These are phyloP conservation scores for Ascochyta fabae DNA, from an alignment of 2,329 filamentous ascomycete genomes.

Conservation along the genomic window DNA sequence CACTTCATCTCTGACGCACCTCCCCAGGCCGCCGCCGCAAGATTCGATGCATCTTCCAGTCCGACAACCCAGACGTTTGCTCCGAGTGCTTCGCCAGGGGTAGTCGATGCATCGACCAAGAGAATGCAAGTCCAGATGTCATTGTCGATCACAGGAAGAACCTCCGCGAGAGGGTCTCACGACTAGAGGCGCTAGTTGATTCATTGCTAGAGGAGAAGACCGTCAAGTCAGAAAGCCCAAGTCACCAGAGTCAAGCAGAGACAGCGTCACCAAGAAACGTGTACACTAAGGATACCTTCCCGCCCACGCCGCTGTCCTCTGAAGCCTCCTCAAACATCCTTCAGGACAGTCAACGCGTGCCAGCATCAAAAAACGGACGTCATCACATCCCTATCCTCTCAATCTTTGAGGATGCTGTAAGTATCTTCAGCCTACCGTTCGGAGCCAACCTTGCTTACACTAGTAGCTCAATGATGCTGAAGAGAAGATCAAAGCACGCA, in stretches of 20 bases:
- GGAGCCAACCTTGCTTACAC: conserved; percentile 19
- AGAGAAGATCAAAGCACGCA: conserved; percentile 38
- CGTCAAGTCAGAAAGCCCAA: conserved; percentile 37
- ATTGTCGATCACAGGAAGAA: conserved; percentile 53
- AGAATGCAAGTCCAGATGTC: conserved; percentile 49
- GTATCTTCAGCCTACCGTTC: conserved; percentile 9
- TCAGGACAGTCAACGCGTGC: conserved; percentile 31
- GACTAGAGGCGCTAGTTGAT: conserved; percentile 51
- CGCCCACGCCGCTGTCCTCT: conserved; percentile 44
- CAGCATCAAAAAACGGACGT: conserved; percentile 28
- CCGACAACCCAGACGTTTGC: conserved; percentile 51
- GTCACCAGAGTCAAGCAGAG: conserved; percentile 32
- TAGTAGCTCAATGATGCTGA: conserved; percentile 46
- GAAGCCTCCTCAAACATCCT: conserved; percentile 35
- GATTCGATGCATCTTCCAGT: conserved; percentile 55
- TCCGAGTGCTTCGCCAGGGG: conserved; percentile 55
- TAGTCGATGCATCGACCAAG: conserved; percentile 55
- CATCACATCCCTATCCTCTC: conserved; percentile 49
- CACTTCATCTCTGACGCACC: conserved; percentile 29
- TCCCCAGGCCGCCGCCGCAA: conserved; percentile 56
- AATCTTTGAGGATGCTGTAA: conserved; percentile 49
- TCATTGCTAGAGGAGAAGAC: conserved; percentile 46
- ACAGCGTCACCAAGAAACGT: conserved; percentile 35
- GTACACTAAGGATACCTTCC: conserved; percentile 35
- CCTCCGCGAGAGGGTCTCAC: conserved; percentile 52